Evolutionary conservation across 768 basidiomycete genomes (phyloP).

Genomic region (Pleurotus citrinopileatus): DNA sequence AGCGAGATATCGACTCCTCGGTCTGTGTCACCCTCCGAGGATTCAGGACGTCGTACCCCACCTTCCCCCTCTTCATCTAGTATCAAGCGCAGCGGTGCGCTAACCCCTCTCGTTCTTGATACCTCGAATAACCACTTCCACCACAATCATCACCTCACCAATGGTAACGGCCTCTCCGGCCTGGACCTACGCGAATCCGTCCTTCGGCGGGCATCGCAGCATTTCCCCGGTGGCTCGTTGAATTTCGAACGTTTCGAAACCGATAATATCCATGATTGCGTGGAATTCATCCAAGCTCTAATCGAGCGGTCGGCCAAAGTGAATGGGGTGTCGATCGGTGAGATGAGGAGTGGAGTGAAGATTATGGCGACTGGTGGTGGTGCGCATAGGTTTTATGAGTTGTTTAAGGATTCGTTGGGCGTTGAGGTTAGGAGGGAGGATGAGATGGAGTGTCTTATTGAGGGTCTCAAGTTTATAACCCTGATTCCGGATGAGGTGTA

Average conservation of each 20-base stretch:
- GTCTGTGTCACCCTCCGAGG: constrained; percentile 37
- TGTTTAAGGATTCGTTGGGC: constrained; percentile 67
- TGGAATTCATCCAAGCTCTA: constrained; percentile 82
- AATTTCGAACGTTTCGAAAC: constrained; percentile 99
- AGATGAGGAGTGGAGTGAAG: constrained; percentile 91
- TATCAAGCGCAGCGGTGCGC: constrained; percentile 61
- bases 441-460: constrained; percentile 98
- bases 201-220: constrained; percentile 68
- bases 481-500: constrained; percentile 97
- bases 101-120: constrained; percentile 79
- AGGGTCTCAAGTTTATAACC: constrained; percentile 93
- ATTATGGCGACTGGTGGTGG: constrained; percentile 99
- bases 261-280: constrained; percentile 77
- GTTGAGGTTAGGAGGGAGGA: constrained; percentile 91
- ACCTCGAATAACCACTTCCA: constrained; percentile 16
- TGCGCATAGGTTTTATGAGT: constrained; percentile 89
- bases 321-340: constrained; percentile 84
- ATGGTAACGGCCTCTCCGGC: constrained; percentile 30
- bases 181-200: constrained; percentile 57
- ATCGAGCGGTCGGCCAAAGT: constrained; percentile 82
- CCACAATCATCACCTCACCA: constrained; percentile 22
- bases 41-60: constrained; percentile 17
- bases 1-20: constrained; percentile 44
- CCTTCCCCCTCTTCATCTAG: constrained; percentile 28
- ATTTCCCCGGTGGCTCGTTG: constrained; percentile 94